Evolutionary conservation across 495 filamentous ascomycete genomes (phyloP), one percentile per base, ranked within the genome.

Genomic region (Podospora australis): DNA sequence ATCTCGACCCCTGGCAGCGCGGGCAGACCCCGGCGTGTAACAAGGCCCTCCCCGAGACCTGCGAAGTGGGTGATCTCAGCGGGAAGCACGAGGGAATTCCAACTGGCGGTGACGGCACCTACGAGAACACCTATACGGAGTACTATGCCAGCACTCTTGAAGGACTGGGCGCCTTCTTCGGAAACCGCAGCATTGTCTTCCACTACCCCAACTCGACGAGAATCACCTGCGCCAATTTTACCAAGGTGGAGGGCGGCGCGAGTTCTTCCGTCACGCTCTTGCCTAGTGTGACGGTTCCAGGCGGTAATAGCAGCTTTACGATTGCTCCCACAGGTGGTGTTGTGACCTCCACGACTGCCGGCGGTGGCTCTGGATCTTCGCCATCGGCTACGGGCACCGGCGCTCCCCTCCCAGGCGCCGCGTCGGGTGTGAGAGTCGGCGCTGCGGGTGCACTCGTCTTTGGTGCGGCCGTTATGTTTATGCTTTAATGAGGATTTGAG

Each of bases 61-160:
- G 90, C 71, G 80, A 94, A 64, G 80, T 87, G 21, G 90, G 90
- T 50, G 90, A 96, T 66, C 67, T 95, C 43, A 75, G 78, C 53
- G 90, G 90, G 57, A 96, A 95, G 73, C 77, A 89, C 57, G 86
- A 84, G 44, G 73, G 71, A 35, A 81, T 90, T 60, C 49, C 56
- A 0, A 34, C 40, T 7, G 22, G 30, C 2, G 71, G 71, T 35
- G 56, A 63, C 22, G 63, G 59, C 46, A 46, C 56, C 0, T 82
- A 67, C 65, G 54, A 53, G 10, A 57, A 56, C 36, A 69, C 63
- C 16, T 94, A 85, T 65, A 58, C 65, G 39, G 90, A 96, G 63
- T 58, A 67, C 23, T 96, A 81, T 70, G 63, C 83, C 13, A 84
- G 86, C 3, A 80, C 80, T 22, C 48, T 66, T 34, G 55, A 69